Base-by-base conservation (phyloP, 768 basidiomycete genomes). In the Pisolithus orientalis region DNA sequence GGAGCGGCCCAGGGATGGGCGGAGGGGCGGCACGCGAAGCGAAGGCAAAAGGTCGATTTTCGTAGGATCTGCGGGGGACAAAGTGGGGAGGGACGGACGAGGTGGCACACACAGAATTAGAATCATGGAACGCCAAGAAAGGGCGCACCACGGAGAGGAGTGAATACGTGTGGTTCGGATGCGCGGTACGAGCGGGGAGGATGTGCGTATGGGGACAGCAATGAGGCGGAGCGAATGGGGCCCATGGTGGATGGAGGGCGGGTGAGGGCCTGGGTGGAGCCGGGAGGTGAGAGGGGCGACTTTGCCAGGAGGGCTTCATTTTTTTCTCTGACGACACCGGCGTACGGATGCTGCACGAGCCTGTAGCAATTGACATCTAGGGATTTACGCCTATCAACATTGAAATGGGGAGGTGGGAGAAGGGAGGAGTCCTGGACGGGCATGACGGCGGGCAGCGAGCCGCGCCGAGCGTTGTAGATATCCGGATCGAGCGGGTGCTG, bases 1-100 rank as follows among this genome's bases (percentile, higher is more conserved):
- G 83, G 16, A 85, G 71, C 5, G 83, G 83, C 2, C 83, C 83
- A 8, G 67, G 67, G 48, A 70, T 70, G 2, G 67, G 81, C 68
- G 54, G 80, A 65, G 52, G 72, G 72, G 43, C 75, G 65, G 72
- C 60, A 37, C 83, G 77, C 6, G 78, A 71, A 28, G 76, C 70
- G 51, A 80, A 62, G 6, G 78, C 66, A 57, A 75, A 81, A 6
- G 79, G 64, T 13, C 70, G 70, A 53, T 77, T 76, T 54, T 82
- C 80, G 43, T 80, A 65, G 34, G 57, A 56, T 50, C 68, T 60
- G 27, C 68, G 66, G 13, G 61, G 24, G 10, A 52, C 39, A 13
- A 52, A 21, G 3, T 56, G 43, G 7, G 58, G 54, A 0, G 59
- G 13, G 28, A 14, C 14, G 27, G 44, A 45, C 14, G 44, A 24